Evolutionary conservation across 2,329 filamentous ascomycete genomes (phyloP), one percentile per base, ranked within the genome.

Genomic region (Claviceps lovelessii): DNA sequence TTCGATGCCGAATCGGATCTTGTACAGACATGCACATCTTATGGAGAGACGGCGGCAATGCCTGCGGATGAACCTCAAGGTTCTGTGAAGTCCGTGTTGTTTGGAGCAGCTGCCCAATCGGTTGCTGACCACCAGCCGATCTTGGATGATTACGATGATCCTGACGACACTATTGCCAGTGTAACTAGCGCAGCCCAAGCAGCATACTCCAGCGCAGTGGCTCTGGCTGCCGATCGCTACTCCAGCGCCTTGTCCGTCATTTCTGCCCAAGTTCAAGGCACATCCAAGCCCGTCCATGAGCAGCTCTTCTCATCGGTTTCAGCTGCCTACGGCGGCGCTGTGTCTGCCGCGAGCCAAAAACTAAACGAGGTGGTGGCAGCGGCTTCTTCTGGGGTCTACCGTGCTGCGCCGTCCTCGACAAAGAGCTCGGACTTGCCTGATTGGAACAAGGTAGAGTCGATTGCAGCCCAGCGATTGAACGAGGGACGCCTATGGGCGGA

Each of bases 401-500:
- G 73, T n/a, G 70, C 73, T n/a, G 71, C 72, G 2, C 70, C 76
- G 0, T 70, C 74, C 9, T 69, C 70, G 13, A 70, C 69, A n/a
- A 70, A 64, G 37, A 69, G 64, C 6, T 67, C 71, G 1, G 72
- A 70, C 23, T 65, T 67, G 28, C 59, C 76, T 4, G 71, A 76
- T 55, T 78, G 78, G 76, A 66, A 73, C 51, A 69, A 67, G 29
- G 72, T 77, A 13, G 73, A 79, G 52, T 82, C 85, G 0, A 79
- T 90, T 59, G 88, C 88, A 0, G 79, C 85, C 0, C 81, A 84
- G 37, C 79, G 79, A 55, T 73, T 91, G 17, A 78, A 80, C 15
- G 83, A 88, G 61, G 86, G 85, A n/a, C 73, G 88, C 5, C 77
- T 78, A 53, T 77, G 78, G 64, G 88, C 87, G 7, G 85, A 85